Evolutionary conservation across 495 filamentous ascomycete species (phyloP), one percentile per base, ranked within the genome.

Genomic region (Tuber brumale): DNA sequence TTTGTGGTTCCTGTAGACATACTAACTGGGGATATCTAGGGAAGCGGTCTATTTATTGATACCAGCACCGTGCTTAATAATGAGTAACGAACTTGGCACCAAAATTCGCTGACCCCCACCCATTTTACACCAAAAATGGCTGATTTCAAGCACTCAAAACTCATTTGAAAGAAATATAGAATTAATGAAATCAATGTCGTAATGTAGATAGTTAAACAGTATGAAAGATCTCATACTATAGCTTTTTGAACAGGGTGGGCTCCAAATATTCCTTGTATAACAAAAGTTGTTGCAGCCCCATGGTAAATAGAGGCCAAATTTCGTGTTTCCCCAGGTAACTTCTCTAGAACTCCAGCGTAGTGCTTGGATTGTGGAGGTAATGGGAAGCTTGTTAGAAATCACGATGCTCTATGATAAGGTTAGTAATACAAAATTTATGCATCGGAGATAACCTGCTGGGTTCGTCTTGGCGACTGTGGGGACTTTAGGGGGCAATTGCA

Each of bases 261-360:
- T 72, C 94, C 94, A 79, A 93, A 97, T 43, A 94, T 90, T 75
- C 95, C 95, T 82, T 97, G 93, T 79, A 95, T 95, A 74, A 98
- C 91, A 86, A 99, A 98, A 8, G 94, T 94, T 86, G 95, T 93
- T 57, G 95, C 93, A 21, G 94, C 94, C 85, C 97, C 98, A 88
- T 98, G 95, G 85, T 99, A 99, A 27, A 99, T 95, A 19, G 95
- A 97, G 3, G 95, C 94, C 35, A 99, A 89, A 18, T 95, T 97
- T 23, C 94, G 97, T 21, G 98, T 89, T 84, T 98, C 94, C 8
- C 87, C 87, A 18, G 98, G 89, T 6, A 99, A 90, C 79, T 93
- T 89, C 45, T 98, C 94, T 27, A 99, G 90, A 9, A 98, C 88
- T 12, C 89, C 84, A 31, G 92, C 88, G 94, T 31, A 98, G 89